Base-by-base conservation (phyloP, 2,329 filamentous ascomycete species). In the Pyrenophora tritici-repentis region DNA sequence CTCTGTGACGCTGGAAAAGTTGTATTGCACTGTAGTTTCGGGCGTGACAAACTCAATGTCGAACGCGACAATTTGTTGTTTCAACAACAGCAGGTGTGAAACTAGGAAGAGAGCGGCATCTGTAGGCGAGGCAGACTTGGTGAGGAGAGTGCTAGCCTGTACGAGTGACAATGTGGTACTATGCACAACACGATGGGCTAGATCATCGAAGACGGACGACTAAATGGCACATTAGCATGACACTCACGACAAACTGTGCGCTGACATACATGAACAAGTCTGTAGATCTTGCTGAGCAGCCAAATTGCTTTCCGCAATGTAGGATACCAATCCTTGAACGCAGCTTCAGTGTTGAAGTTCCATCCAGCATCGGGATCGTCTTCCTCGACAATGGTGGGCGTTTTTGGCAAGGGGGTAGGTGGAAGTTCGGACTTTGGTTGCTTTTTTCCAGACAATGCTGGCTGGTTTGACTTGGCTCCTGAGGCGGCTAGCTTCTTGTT, bases 41-140 rank as follows among this genome's bases (percentile, higher is more conserved):
- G 85, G 84, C 2, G 83, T 82, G 16, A 86, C 83, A 63, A 83
- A 88, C 68, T 88, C 92, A 60, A 99, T 97, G 75, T 99, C 94
- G 55, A 99, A 91, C 8, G 92, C 92, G 20, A 99, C 86, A 43
- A 99, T 89, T 71, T 97, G 90, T 70, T 97, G 95, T 74, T 97
- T 97, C 43, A 99, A 83, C 42, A 97, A 87, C 42, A 99, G 87
- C 2, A 99, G 82, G 70, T 99, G 96, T 63, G 93, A 94, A 64
- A 99, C 87, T 67, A 97, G 86, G 75, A 99, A 99, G 4, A 99
- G 82, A 61, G 96, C 89, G 0, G 89, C 84, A 69, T 97, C 91
- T 6, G 87, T 81, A 1, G 83, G 81, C 70, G 78, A 77, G n/a
- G 82, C 79, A 48, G 84, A 85, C 31, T 82, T 82, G 48, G 85